phyloP scores from a whole-genome alignment of 805 yeast genomes.

The Spathaspora hagerdaliae region DNA sequence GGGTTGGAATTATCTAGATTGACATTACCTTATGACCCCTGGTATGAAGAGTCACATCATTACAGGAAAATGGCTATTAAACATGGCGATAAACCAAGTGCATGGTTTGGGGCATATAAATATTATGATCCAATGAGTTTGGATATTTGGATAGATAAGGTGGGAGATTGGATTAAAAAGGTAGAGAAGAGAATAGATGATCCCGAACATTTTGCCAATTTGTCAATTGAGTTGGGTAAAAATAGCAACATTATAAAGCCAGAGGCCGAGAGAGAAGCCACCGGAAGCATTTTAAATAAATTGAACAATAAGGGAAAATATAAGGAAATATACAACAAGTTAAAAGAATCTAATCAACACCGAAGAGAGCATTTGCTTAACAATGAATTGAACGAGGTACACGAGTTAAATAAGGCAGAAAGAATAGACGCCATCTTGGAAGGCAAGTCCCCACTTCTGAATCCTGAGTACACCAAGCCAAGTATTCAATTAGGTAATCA shows the following conservation, averaged over 20 bases:
- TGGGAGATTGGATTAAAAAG: slow-evolving; percentile 14
- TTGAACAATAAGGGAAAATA: slow-evolving; percentile 19
- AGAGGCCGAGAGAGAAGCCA: neutral
- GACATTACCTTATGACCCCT: slow-evolving; percentile 52
- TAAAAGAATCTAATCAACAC: slow-evolving; percentile 20
- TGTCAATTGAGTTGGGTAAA: slow-evolving; percentile 3
- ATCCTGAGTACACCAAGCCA: slow-evolving; percentile 31
- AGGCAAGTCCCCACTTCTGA: slow-evolving; percentile 22
- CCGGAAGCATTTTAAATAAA: slow-evolving; percentile 3
- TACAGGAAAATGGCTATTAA: slow-evolving; percentile 50
- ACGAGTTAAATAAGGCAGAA: slow-evolving; percentile 34
- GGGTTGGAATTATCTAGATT: slow-evolving; percentile 55
- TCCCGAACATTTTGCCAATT: slow-evolving; percentile 2
- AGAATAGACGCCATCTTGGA: slow-evolving; percentile 33
- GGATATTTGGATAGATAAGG: slow-evolving; percentile 29
- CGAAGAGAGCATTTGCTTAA: slow-evolving; percentile 17
- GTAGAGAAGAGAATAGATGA: slow-evolving; percentile 9
- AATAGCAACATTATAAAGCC: neutral
- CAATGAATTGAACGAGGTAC: slow-evolving; percentile 25
- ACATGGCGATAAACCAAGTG: slow-evolving; percentile 45
- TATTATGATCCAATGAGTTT: slow-evolving; percentile 50
- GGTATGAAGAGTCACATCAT: slow-evolving; percentile 62
- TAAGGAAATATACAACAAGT: slow-evolving; percentile 25
- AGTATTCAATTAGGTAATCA: slow-evolving; percentile 34
- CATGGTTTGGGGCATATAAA: slow-evolving; percentile 67